Evolutionary conservation across 2,329 filamentous ascomycete species (phyloP).

Genomic region (Ophiostoma piceae): DNA sequence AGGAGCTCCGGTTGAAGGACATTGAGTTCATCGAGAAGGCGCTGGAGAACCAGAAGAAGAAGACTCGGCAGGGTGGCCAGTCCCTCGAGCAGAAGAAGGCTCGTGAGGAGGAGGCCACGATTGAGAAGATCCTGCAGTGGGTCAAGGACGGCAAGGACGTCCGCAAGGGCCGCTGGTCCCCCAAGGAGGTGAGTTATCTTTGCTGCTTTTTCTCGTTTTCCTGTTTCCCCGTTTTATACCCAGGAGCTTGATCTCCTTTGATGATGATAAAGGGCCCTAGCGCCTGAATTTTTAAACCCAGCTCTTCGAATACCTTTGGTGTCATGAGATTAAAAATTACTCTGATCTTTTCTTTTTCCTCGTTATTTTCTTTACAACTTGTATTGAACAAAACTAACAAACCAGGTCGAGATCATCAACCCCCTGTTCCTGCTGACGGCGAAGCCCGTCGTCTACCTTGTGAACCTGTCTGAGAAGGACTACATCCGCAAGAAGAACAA

Average conservation of each 20-base stretch:
- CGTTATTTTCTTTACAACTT: background rate
- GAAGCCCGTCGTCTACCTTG: constrained; percentile 93
- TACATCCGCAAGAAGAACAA: constrained; percentile 99
- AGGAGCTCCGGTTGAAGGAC: constrained; percentile 95
- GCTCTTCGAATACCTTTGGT: constrained; percentile 91
- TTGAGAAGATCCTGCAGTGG: constrained; percentile 80
- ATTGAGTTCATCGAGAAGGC: constrained; percentile 98
- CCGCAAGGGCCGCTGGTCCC: constrained; percentile 79
- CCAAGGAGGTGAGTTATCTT: constrained; percentile 77
- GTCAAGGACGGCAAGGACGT: constrained; percentile 89
- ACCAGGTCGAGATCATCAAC: constrained; percentile 93
- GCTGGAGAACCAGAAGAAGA: constrained; percentile 85
- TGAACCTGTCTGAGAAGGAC: constrained; percentile 96
- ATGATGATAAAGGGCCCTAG: constrained; percentile 98
- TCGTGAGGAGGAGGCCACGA: constrained; percentile 86
- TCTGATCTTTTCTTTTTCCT: background rate
- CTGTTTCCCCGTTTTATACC: background rate
- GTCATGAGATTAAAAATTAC: constrained; percentile 70
- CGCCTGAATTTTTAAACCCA: constrained; percentile 96
- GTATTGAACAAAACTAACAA: background rate
- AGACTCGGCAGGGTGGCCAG: constrained; percentile 89
- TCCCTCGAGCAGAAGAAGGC: constrained; percentile 97
- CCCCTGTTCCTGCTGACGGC: constrained; percentile 90
- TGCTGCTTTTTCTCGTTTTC: background rate
- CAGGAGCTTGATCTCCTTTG: constrained; percentile 35